Conservation (phyloP, 192 early-diverging fungal species). For the Umbelopsis vinacea region DNA sequence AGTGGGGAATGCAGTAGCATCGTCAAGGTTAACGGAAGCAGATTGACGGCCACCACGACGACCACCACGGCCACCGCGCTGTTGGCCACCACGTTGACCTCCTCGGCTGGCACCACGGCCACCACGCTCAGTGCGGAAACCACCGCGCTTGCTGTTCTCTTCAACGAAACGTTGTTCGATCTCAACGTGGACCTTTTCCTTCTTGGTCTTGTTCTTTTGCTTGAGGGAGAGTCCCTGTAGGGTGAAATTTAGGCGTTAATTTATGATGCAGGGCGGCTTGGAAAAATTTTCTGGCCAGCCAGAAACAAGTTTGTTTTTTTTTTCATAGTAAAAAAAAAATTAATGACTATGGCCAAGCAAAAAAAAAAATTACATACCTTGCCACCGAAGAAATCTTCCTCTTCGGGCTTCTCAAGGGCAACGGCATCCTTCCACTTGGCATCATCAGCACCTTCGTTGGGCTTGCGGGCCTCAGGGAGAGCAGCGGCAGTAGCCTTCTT, state of each 20-base stretch:
- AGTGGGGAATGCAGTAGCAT: slow-evolving; percentile 74
- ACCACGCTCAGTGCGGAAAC: slow-evolving; percentile 57
- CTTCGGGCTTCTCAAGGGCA: slow-evolving; percentile 71
- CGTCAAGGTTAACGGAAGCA: slow-evolving; percentile 64
- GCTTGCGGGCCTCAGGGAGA: slow-evolving; percentile 69
- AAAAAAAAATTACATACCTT: slow-evolving; percentile 53
- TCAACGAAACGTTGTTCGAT: slow-evolving; percentile 69
- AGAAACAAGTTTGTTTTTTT: too few relatives aligned
- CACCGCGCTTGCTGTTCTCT: slow-evolving; percentile 63
- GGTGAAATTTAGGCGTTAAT: not conserved
- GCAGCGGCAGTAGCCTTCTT: slow-evolving; percentile 63
- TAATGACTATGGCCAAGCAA: too few relatives aligned
- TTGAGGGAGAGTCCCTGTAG: slow-evolving; percentile 37
- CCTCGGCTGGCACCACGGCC: slow-evolving; percentile 48
- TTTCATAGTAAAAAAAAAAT: too few relatives aligned
- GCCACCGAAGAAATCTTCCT: slow-evolving; percentile 73
- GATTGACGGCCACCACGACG: slow-evolving; percentile 45
- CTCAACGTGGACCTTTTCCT: slow-evolving; percentile 75
- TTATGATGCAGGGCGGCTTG: not conserved
- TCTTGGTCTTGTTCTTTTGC: slow-evolving; percentile 66
- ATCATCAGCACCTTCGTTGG: slow-evolving; percentile 89
- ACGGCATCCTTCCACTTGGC: slow-evolving; percentile 81
- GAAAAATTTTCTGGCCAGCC: too few relatives aligned
- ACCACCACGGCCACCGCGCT: slow-evolving; percentile 46
- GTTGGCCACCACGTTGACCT: slow-evolving; percentile 43